Conservation (phyloP, 495 filamentous ascomycete genomes). For the Glonium stellatum region DNA sequence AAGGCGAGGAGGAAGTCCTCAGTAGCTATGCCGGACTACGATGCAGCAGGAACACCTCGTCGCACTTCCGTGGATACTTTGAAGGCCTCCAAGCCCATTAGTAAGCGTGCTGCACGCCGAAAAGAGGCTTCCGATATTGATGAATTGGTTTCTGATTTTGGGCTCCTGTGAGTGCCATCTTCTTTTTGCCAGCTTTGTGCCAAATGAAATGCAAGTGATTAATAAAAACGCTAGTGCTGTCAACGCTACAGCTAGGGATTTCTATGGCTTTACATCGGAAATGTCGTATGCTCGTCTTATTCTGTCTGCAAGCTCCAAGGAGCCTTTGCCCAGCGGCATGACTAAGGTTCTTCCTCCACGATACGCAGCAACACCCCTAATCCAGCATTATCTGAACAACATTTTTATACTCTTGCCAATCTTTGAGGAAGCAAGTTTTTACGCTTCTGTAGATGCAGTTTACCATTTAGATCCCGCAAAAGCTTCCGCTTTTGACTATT, state of each 20-base stretch:
- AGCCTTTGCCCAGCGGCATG: conserved; percentile 52
- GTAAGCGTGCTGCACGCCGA: conserved; percentile 28
- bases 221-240: conserved; percentile 53
- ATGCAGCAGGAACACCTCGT: conserved; percentile 25
- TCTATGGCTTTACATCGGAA: conserved; percentile 72
- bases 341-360: conserved; percentile 57
- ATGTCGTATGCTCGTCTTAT: conserved; percentile 84
- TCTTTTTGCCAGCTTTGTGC: neutral
- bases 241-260: conserved; percentile 86
- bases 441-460: conserved; percentile 67
- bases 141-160: conserved; percentile 42
- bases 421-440: conserved; percentile 67
- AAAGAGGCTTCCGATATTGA: conserved; percentile 40
- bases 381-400: conserved; percentile 78
- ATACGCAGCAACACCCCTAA: conserved; percentile 54
- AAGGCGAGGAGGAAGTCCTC: conserved; percentile 49
- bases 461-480: conserved; percentile 57
- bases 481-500: conserved; percentile 68
- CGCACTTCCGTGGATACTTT: conserved; percentile 26
- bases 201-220: neutral
- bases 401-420: conserved; percentile 72
- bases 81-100: conserved; percentile 18
- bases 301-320: conserved; percentile 62
- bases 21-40: conserved; percentile 34
- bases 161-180: conserved; percentile 32